These are phyloP conservation scores for Rhododendron ovatum DNA, from an alignment of 148 eudicot genomes.

Conservation along the genomic window DNA sequence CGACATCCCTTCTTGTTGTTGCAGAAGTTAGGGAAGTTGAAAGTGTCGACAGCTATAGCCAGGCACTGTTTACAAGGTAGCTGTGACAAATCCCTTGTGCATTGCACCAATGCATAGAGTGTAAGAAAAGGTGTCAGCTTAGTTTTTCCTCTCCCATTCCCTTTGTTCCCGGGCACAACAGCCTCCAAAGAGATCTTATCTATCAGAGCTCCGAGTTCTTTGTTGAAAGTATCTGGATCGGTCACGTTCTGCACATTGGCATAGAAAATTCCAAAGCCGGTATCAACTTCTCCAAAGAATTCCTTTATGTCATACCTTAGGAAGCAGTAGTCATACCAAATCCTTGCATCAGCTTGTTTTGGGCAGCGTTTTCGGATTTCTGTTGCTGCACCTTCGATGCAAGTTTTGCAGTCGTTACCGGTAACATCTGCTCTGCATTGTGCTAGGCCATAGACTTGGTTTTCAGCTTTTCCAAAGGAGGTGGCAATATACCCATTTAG, in stretches of 20 bases:
- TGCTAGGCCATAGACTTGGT: slow-evolving; percentile 57
- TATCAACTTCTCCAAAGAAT: slow-evolving; percentile 61
- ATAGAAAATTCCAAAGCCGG: slow-evolving; percentile 31
- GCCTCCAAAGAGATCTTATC: slow-evolving; percentile 40
- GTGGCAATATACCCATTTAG: slow-evolving; percentile 33
- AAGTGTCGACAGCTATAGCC: slow-evolving; percentile 50
- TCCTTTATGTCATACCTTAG: slow-evolving; percentile 49
- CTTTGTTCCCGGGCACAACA: slow-evolving; percentile 28
- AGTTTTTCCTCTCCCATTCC: slow-evolving; percentile 56
- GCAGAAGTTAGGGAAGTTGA: slow-evolving; percentile 53
- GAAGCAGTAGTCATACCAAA: slow-evolving; percentile 79
- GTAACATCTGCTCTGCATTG: slow-evolving; percentile 83
- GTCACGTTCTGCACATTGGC: slow-evolving; percentile 46
- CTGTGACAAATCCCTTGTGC: slow-evolving; percentile 61
- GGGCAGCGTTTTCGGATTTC: slow-evolving; percentile 43
- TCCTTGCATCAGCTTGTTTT: slow-evolving; percentile 48
- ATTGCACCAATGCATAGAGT: slow-evolving; percentile 65
- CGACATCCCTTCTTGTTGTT: slow-evolving; percentile 58
- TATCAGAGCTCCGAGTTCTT: slow-evolving; percentile 40
- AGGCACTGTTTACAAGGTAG: slow-evolving; percentile 59
- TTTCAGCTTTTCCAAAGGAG: slow-evolving; percentile 36
- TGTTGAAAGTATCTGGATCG: slow-evolving; percentile 43
- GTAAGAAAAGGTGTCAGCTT: slow-evolving; percentile 42
- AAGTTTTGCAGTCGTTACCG: slow-evolving; percentile 47
- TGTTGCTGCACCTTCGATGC: slow-evolving; percentile 56